These are phyloP conservation scores for Geosmithia putterillii DNA, from an alignment of 2,329 filamentous ascomycete species.

Conservation along the genomic window DNA sequence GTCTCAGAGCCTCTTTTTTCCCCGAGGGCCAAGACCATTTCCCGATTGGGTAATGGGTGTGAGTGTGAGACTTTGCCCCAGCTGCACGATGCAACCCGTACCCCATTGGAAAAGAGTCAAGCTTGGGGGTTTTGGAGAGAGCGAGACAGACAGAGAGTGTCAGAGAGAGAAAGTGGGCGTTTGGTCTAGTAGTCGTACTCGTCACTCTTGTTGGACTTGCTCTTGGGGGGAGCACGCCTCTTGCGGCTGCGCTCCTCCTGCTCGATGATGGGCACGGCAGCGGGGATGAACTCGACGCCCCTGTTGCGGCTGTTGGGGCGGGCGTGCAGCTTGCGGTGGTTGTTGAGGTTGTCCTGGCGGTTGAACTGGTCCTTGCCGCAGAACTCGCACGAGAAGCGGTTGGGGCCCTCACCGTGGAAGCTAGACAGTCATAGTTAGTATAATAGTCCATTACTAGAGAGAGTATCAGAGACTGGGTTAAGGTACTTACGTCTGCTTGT, in stretches of 20 bases:
- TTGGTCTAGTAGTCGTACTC: background rate
- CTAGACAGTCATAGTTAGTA: constrained; percentile 7
- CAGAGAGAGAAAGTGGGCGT: background rate
- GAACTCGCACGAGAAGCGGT: constrained; percentile 26
- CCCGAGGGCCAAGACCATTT: too few species aligned
- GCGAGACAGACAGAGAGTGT: background rate
- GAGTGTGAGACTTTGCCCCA: background rate
- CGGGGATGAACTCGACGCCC: constrained; percentile 25
- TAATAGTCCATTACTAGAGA: background rate
- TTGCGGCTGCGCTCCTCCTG: constrained; percentile 26
- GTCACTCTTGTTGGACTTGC: constrained; percentile 7
- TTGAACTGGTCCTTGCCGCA: constrained; percentile 29
- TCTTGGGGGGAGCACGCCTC: constrained; percentile 23
- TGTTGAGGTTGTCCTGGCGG: constrained; percentile 27
- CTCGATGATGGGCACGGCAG: constrained; percentile 25
- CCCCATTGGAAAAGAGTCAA: background rate
- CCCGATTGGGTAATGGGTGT: too few species aligned
- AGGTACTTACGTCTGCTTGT: constrained; percentile 35
- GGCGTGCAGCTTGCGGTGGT: constrained; percentile 27
- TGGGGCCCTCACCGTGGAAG: constrained; percentile 24
- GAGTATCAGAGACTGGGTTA: background rate
- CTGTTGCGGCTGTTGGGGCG: constrained; percentile 24
- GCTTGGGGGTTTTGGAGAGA: background rate
- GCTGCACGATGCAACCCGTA: too few species aligned
- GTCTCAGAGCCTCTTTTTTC: too few species aligned